Conservation (phyloP, 345 rosid species). For the Eucalyptus shirleyi region DNA sequence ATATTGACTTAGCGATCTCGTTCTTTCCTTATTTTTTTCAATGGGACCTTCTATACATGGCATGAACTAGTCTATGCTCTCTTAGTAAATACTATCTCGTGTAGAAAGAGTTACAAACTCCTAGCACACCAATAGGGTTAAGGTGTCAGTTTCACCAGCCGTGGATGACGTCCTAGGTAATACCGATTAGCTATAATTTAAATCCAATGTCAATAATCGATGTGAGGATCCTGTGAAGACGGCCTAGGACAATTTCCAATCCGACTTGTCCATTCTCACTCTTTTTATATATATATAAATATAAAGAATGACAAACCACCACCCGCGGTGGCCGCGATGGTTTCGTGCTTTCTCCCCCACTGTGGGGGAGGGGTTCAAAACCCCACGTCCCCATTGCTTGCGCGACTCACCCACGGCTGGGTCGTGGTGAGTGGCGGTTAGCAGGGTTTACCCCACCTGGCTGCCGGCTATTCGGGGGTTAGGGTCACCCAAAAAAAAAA, state of each 20-base stretch:
- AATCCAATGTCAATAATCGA: neutral
- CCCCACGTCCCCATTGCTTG: no score
- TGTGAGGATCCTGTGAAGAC: neutral
- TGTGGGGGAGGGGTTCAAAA: no score
- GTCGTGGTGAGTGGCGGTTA: no score
- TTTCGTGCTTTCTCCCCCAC: no score
- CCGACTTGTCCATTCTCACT: neutral
- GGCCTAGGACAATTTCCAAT: neutral
- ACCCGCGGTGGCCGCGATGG: no score
- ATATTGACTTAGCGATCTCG: neutral
- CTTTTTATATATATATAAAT: neutral
- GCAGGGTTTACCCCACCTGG: no score
- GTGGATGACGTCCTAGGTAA: neutral
- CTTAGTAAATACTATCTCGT: no score
- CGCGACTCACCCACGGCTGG: no score
- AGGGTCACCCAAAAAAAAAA: no score
- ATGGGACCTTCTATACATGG: neutral
- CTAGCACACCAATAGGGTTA: neutral
- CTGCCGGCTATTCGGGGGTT: no score
- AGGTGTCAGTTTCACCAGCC: neutral
- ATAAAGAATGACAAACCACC: no score
- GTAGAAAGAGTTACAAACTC: neutral
- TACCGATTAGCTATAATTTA: neutral
- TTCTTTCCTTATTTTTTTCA: neutral
- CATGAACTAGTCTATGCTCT: neutral